phyloP scores from a whole-genome alignment of 2,329 filamentous ascomycete species.

The Scleromitrula shiraiana region DNA sequence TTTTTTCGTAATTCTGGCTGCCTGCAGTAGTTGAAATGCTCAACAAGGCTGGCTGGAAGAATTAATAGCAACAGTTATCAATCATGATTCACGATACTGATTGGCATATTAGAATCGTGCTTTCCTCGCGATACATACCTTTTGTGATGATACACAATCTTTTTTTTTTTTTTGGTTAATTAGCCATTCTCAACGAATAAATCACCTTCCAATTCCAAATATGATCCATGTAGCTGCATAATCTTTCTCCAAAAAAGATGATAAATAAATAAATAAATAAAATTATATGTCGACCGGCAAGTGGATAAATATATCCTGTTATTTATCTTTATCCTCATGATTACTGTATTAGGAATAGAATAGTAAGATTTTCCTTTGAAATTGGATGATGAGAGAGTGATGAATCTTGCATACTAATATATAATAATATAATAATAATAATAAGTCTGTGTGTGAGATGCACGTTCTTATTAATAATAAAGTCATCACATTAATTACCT shows the following conservation, averaged over 20 bases:
- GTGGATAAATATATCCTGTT: neutral
- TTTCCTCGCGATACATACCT: too few relatives aligned
- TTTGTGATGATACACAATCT: neutral
- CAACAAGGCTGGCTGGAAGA: neutral
- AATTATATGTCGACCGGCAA: neutral
- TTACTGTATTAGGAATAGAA: conserved; percentile 2
- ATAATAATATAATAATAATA: too few relatives aligned
- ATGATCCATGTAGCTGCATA: neutral
- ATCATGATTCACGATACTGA: neutral
- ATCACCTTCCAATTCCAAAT: too few relatives aligned
- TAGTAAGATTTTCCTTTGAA: too few relatives aligned
- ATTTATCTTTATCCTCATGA: neutral
- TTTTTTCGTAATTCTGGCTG: too few relatives aligned
- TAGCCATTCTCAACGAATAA: neutral
- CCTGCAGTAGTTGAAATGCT: neutral
- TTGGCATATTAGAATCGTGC: neutral
- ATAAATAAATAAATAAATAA: neutral
- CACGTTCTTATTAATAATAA: too few relatives aligned
- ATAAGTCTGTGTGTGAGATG: too few relatives aligned
- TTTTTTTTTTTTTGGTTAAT: neutral
- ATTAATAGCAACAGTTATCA: too few relatives aligned
- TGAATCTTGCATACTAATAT: too few relatives aligned
- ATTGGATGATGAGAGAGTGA: too few relatives aligned
- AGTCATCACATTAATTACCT: too few relatives aligned
- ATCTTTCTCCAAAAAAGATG: neutral